A percentile compares a stretch with the other conserved stretches of the same genome.
Conservation (phyloP, 345 rosid genomes). For the Punica granatum region DNA sequence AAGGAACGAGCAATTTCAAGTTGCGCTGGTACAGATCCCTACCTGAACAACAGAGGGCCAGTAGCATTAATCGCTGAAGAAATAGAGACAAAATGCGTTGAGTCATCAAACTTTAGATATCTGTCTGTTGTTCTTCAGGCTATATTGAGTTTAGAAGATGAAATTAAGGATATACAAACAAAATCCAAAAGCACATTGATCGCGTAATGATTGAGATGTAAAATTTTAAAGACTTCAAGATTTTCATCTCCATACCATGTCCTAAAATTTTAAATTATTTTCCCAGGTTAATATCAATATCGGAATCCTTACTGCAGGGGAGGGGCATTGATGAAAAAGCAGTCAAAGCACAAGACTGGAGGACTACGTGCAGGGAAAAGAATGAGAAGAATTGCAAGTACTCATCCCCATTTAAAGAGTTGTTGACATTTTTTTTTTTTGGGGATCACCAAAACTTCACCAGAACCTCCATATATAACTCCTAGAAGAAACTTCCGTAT, state of each 20-base stretch:
- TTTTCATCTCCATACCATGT: no score
- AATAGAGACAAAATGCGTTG: background rate
- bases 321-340: background rate
- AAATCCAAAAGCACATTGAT: background rate
- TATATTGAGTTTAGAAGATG: background rate
- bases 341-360: background rate
- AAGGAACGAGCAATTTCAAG: slow-evolving; percentile 78
- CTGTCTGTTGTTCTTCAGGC: background rate
- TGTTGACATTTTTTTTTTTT: no score
- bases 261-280: background rate
- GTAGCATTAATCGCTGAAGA: no score
- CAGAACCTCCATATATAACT: no score
- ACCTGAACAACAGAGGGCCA: slow-evolving; percentile 32
- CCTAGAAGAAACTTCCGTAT: no score
- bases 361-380: background rate
- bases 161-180: background rate
- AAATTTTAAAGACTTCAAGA: no score
- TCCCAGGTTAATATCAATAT: no score
- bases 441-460: no score
- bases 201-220: background rate
- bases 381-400: background rate
- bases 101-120: background rate
- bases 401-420: no score
- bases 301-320: no score
- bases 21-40: slow-evolving; percentile 67